phyloP scores from a whole-genome alignment of 1,284 basidiomycete species.

The Marasmius fiardii region DNA sequence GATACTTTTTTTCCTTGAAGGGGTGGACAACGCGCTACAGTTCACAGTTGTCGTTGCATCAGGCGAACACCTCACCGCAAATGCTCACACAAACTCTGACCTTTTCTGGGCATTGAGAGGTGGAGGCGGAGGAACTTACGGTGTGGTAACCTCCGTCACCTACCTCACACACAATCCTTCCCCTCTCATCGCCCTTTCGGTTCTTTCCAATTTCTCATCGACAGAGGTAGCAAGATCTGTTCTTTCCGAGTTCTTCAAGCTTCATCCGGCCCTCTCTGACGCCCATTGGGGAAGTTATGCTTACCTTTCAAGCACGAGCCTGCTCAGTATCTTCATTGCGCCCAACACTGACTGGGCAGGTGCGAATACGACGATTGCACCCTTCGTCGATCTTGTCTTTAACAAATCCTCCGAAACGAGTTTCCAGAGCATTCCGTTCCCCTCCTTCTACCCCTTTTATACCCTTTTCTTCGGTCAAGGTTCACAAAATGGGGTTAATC shows the following conservation, averaged over 20 bases:
- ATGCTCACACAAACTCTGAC: conserved; percentile 32
- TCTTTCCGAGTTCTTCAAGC: conserved; percentile 22
- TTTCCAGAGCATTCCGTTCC: conserved; percentile 10
- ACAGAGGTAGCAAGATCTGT: conserved; percentile 18
- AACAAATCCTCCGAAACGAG: conserved; percentile 16
- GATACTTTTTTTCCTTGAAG: conserved; percentile 17
- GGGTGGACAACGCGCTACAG: conserved; percentile 41
- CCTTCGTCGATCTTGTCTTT: conserved; percentile 26
- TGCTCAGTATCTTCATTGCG: conserved; percentile 22
- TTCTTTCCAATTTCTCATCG: conserved; percentile 24
- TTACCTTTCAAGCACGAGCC: conserved; percentile 7
- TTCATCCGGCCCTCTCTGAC: conserved; percentile 23
- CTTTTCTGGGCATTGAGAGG: conserved; percentile 52
- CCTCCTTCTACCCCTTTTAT: conserved; percentile 15
- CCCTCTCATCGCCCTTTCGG: conserved; percentile 22
- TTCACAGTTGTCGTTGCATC: conserved; percentile 35
- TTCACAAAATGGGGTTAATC: conserved; percentile 21
- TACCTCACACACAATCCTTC: conserved; percentile 31
- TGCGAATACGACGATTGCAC: conserved; percentile 27
- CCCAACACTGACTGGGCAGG: conserved; percentile 29
- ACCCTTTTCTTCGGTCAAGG: conserved; percentile 11
- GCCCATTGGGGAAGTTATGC: conserved; percentile 26
- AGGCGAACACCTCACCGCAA: conserved; percentile 32
- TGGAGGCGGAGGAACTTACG: conserved; percentile 44
- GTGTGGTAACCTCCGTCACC: conserved; percentile 37